Evolutionary conservation across 495 filamentous ascomycete genomes (phyloP).

Genomic region (Evernia prunastri): DNA sequence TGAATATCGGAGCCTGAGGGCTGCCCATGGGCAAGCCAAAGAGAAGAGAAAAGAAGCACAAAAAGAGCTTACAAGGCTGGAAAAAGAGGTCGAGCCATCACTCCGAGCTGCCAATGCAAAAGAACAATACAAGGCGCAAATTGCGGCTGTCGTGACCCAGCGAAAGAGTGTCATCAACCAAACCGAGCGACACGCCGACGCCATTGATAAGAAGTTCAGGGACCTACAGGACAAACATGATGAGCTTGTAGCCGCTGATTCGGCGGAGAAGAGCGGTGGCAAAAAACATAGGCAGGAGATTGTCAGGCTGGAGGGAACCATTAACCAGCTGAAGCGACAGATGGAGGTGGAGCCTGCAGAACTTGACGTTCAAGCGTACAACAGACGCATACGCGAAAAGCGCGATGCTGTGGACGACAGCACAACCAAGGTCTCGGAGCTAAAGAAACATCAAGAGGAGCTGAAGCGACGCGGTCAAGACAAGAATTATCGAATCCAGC

Average conservation of each 20-base stretch:
- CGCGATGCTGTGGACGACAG: slow-evolving; percentile 33
- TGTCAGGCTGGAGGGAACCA: slow-evolving; percentile 35
- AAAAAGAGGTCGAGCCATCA: slow-evolving; percentile 59
- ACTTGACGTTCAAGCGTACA: slow-evolving; percentile 49
- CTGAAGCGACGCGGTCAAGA: slow-evolving; percentile 18
- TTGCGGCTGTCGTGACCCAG: slow-evolving; percentile 44
- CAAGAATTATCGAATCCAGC: slow-evolving; percentile 28
- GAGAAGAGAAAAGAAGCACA: slow-evolving; percentile 40
- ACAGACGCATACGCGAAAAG: slow-evolving; percentile 42
- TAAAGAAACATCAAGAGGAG: slow-evolving; percentile 35
- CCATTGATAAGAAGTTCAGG: slow-evolving; percentile 44
- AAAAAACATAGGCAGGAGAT: slow-evolving; percentile 47
- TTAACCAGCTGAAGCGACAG: slow-evolving; percentile 42
- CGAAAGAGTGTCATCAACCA: slow-evolving; percentile 46
- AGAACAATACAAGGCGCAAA: slow-evolving; percentile 47
- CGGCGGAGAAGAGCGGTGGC: slow-evolving; percentile 51
- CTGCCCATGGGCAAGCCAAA: slow-evolving; percentile 39
- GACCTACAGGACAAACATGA: slow-evolving; percentile 47
- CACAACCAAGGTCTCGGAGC: slow-evolving; percentile 28
- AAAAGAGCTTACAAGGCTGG: slow-evolving; percentile 48
- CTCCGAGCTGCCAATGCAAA: slow-evolving; percentile 60
- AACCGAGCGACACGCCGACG: slow-evolving; percentile 48
- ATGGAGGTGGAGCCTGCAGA: slow-evolving; percentile 45
- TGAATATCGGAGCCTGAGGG: slow-evolving; percentile 46
- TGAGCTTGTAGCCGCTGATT: slow-evolving; percentile 46